These are phyloP conservation scores for Yamadazyma buinensis DNA, from an alignment of 1,139 yeast species.

Conservation along the genomic window DNA sequence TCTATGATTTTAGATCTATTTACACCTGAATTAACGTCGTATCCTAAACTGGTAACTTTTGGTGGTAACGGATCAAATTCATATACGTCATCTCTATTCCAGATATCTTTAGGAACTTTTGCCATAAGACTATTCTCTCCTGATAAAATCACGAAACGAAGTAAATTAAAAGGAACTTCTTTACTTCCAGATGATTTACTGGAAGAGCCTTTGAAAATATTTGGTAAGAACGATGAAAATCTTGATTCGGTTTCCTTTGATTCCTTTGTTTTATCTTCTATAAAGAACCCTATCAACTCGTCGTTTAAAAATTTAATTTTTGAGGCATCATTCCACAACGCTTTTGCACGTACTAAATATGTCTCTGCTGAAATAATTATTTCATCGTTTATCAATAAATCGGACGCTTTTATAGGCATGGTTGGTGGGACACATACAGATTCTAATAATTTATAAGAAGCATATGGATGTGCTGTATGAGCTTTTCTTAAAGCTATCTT, in stretches of 20 bases:
- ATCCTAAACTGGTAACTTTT: constrained; percentile 20
- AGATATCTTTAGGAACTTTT: constrained; percentile 56
- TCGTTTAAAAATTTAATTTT: constrained; percentile 47
- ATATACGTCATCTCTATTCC: constrained; percentile 57
- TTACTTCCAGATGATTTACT: constrained; percentile 9
- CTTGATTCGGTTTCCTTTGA: constrained; percentile 9
- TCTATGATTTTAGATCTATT: constrained; percentile 22
- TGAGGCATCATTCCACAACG: constrained; percentile 46
- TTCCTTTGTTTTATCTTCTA: constrained; percentile 8
- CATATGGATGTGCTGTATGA: constrained; percentile 53
- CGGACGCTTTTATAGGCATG: constrained; percentile 21
- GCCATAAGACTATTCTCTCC: constrained; percentile 73
- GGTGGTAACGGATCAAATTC: constrained; percentile 77
- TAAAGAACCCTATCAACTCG: constrained; percentile 37
- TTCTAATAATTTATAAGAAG: constrained; percentile 51
- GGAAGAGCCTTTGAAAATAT: constrained; percentile 16
- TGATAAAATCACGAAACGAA: constrained; percentile 65
- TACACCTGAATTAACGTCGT: constrained; percentile 27
- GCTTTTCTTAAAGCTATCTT: constrained; percentile 46
- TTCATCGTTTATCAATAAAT: constrained; percentile 21
- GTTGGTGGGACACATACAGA: constrained; percentile 27
- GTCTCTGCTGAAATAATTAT: constrained; percentile 42
- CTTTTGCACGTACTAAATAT: constrained; percentile 47
- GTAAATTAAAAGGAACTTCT: constrained; percentile 53
- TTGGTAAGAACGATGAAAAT: constrained; percentile 10